Base-by-base conservation (phyloP, 805 yeast species). In the Metschnikowia amazonensis region DNA sequence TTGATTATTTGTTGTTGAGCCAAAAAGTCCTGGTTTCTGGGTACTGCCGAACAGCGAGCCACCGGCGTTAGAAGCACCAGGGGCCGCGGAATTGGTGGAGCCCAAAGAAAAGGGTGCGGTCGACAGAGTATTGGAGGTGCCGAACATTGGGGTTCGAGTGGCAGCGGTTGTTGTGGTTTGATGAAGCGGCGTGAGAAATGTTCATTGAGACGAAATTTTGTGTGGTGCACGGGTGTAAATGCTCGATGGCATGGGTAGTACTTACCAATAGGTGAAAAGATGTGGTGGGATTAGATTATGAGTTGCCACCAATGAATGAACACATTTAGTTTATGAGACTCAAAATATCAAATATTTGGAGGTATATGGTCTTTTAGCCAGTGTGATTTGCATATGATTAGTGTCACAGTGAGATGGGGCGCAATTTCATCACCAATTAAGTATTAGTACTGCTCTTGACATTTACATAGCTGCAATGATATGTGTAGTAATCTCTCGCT, bases 21-120 rank as follows among this genome's bases (percentile, higher is more conserved):
- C 53, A 42, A 49, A 51, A 24, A 49, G 36, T 7, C 53, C 53
- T 14, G 51, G 49, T 6, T 31, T 50, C 42, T 42, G 46, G 53
- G 36, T 20, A 16, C 32, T 23, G 2, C 53, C 53, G 31, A 50
- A 50, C 27, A 49, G 44, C 28, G 42, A 30, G 29, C 51, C 46
- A 4, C 47, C 47, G 30, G 48, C 16, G 10, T 44, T 30, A 5
- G 48, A 24, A 37, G 42, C 45, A 13, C 49, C 46, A 2, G 46
- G 21, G 2, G 45, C 45, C 18, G 44, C 27, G 13, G 43, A 24
- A 11, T 36, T 43, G 3, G 38, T 27, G 18, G 50, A 17, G 4
- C 55, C 55, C 17, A 51, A 44, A 4, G 49, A 43, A 16, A 49
- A 44, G 14, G 52, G 39, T 8, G 39, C 36, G 4, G 51, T 18